Evolutionary conservation across 2,329 filamentous ascomycete genomes (phyloP).

Genomic region (Ceratocystis cubensis): DNA sequence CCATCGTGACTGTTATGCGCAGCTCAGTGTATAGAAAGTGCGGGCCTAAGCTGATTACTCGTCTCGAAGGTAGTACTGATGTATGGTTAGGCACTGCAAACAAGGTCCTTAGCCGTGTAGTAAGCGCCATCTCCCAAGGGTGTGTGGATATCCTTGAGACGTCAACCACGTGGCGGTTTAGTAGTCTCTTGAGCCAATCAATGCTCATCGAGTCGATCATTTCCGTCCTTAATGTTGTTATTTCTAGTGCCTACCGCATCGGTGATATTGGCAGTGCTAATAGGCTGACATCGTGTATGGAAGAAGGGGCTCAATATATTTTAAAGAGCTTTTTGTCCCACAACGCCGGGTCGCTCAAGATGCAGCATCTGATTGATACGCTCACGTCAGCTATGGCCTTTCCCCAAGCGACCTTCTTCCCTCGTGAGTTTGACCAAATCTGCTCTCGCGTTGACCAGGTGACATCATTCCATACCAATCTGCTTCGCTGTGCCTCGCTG

Average conservation of each 20-base stretch:
- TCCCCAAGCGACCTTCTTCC: conserved; percentile 50
- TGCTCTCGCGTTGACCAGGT: conserved; percentile 51
- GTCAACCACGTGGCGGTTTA: conserved; percentile 74
- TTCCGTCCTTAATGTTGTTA: conserved; percentile 55
- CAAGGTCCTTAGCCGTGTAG: conserved; percentile 58
- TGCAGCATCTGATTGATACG: conserved; percentile 63
- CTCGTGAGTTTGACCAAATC: conserved; percentile 41
- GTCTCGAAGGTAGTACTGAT: conserved; percentile 37
- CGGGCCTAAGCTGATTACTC: conserved; percentile 36
- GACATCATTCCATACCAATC: conserved; percentile 51
- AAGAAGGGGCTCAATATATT: conserved; percentile 61
- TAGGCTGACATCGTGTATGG: conserved; percentile 48
- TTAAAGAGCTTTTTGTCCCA: conserved; percentile 63
- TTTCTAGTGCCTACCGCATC: conserved; percentile 62
- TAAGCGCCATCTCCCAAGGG: conserved; percentile 60
- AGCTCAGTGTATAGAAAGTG: conserved; percentile 56
- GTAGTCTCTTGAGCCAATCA: conserved; percentile 52
- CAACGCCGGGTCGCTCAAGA: conserved; percentile 55
- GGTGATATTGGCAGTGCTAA: conserved; percentile 43
- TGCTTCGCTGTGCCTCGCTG: conserved; percentile 58
- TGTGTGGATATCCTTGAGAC: conserved; percentile 77
- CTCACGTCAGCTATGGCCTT: conserved; percentile 34
- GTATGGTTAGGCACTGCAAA: conserved; percentile 64
- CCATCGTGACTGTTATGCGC: conserved; percentile 62
- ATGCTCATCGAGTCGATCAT: conserved; percentile 57